Conservation (phyloP, 306 rosid species). For the Phaseolus lunatus region DNA sequence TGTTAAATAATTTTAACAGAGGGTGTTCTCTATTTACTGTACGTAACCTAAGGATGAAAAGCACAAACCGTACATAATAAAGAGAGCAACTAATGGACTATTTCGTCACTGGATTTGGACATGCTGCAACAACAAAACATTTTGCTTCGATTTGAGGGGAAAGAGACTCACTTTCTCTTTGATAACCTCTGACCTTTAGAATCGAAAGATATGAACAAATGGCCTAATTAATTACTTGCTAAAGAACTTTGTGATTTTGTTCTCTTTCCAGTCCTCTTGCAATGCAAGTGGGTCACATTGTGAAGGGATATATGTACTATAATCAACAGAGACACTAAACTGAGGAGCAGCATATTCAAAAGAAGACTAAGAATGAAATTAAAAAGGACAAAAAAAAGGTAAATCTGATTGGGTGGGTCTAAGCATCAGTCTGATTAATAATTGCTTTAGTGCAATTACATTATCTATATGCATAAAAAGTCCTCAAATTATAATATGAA, state of each 20-base stretch:
- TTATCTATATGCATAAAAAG: not conserved
- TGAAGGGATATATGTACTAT: constrained; percentile 20
- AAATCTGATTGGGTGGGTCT: no score
- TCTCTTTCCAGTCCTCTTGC: constrained; percentile 12
- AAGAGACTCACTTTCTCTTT: constrained; percentile 43
- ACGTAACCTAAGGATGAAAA: constrained; percentile 45
- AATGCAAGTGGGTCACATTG: constrained; percentile 37
- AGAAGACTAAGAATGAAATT: not conserved
- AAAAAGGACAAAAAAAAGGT: constrained; percentile 8
- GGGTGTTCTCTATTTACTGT: constrained; percentile 45
- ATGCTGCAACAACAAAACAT: constrained; percentile 49
- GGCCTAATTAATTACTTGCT: constrained; percentile 40
- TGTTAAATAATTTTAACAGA: no score
- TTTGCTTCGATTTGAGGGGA: constrained; percentile 71
- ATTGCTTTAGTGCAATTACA: not conserved
- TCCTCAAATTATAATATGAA: not conserved
- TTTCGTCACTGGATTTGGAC: constrained; percentile 60
- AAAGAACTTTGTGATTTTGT: not conserved
- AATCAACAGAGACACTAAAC: constrained; percentile 21
- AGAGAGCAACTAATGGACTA: constrained; percentile 53
- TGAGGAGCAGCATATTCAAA: not conserved
- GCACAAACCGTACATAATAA: constrained; percentile 65
- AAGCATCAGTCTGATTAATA: no score
- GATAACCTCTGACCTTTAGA: constrained; percentile 8
- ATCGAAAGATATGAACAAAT: constrained; percentile 48